These are phyloP conservation scores for Fraxinus platypoda DNA, from an alignment of 305 asterid genomes.

Conservation along the genomic window DNA sequence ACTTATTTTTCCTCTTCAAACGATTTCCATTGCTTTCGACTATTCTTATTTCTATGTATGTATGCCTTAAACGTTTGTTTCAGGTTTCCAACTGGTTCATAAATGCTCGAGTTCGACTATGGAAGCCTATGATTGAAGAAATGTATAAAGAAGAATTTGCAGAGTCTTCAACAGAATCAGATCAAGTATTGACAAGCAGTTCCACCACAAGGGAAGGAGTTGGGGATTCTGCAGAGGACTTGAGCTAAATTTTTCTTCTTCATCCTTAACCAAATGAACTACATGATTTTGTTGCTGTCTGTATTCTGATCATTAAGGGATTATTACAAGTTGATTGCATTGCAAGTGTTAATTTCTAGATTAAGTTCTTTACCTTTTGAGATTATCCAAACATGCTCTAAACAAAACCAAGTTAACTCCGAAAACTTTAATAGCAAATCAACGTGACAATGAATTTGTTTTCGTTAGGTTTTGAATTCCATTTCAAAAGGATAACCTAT, in stretches of 20 bases:
- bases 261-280: background rate
- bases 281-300: background rate
- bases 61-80: background rate
- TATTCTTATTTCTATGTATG: background rate
- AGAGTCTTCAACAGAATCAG: slow-evolving; percentile 60
- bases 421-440: background rate
- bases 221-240: slow-evolving; percentile 57
- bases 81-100: slow-evolving; percentile 96
- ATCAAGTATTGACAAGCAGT: slow-evolving; percentile 38
- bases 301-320: background rate
- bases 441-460: background rate
- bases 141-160: slow-evolving; percentile 88
- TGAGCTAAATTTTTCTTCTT: background rate
- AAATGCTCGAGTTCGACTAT: slow-evolving; percentile 86
- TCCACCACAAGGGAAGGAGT: slow-evolving; percentile 36
- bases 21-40: slow-evolving; percentile 2
- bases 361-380: background rate
- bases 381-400: background rate
- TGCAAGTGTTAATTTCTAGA: background rate
- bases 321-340: background rate
- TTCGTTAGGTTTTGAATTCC: background rate
- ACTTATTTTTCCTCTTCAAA: slow-evolving; percentile 9
- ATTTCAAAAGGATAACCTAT: background rate
- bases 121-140: slow-evolving; percentile 99
- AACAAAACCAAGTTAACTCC: background rate